Percentiles rank a stretch among this genome's conserved stretches.
These are phyloP conservation scores for Physcomitrium patens DNA, from an alignment of 225 moss, liverwort and hornwort genomes.

Conservation along the genomic window DNA sequence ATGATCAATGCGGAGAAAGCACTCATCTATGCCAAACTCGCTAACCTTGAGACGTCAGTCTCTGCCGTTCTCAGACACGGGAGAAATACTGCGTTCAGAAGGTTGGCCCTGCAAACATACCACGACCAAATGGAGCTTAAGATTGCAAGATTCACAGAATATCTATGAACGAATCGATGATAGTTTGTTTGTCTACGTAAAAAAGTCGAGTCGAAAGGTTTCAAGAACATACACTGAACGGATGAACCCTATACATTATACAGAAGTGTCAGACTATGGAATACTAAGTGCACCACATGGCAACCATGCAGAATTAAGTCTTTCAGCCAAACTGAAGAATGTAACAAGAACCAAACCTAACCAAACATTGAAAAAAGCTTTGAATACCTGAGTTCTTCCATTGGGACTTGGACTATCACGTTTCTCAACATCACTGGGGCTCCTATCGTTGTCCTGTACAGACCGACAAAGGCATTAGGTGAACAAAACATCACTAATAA, in stretches of 20 bases:
- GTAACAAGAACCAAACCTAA: too few species aligned
- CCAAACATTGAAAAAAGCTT: background rate
- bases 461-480: constrained; percentile 11
- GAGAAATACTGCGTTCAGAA: constrained; percentile 46
- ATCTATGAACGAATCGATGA: background rate
- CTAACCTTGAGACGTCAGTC: constrained; percentile 29
- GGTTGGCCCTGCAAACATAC: constrained; percentile 35
- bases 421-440: constrained; percentile 52
- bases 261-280: too few species aligned
- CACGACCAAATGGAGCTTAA: constrained; percentile 8
- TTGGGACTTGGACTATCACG: constrained; percentile 53
- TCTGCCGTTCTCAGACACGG: constrained; percentile 53
- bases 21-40: background rate
- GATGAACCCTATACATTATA: too few species aligned
- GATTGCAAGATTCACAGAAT: too few species aligned
- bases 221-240: too few species aligned
- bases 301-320: too few species aligned
- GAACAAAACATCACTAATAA: background rate
- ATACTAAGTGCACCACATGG: too few species aligned
- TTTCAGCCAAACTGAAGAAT: too few species aligned
- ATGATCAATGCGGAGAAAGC: constrained; percentile 7
- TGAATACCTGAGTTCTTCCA: constrained; percentile 33
- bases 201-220: too few species aligned
- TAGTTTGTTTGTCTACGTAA: too few species aligned
- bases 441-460: constrained; percentile 50